Conservation (phyloP, 805 yeast species). For the Candida qinlingensis region DNA sequence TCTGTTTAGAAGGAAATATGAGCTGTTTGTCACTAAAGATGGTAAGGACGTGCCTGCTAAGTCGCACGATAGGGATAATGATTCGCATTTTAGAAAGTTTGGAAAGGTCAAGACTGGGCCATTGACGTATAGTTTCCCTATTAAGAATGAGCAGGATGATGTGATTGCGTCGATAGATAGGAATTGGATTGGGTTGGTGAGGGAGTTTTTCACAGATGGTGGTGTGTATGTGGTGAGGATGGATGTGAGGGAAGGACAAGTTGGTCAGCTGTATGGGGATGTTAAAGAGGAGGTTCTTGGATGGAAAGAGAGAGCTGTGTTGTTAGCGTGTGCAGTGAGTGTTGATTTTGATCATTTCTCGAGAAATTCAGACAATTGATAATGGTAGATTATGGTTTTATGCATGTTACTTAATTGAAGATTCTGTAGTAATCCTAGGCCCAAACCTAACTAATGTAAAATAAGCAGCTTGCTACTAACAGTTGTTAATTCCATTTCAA, state of each 20-base stretch:
- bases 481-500: too few species aligned
- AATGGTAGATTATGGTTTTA: background rate
- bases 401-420: background rate
- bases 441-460: too few species aligned
- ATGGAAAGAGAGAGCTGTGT: background rate
- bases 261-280: background rate
- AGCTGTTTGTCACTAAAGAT: background rate
- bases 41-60: background rate
- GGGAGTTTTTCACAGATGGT: background rate
- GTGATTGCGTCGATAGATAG: constrained; percentile 3
- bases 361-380: background rate
- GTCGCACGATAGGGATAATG: background rate
- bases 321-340: constrained; percentile 4
- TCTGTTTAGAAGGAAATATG: constrained; percentile 1
- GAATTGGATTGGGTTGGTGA: background rate
- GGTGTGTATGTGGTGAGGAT: constrained; percentile 1
- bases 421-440: too few species aligned
- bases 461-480: too few species aligned
- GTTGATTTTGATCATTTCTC: constrained; percentile 3
- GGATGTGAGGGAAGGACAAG: background rate
- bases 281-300: background rate
- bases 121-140: constrained; percentile 1
- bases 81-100: background rate
- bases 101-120: background rate
- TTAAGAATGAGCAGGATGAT: background rate